These are phyloP conservation scores for Globisporangium lucens DNA, from an alignment of 352 stramenopile species.

Conservation along the genomic window DNA sequence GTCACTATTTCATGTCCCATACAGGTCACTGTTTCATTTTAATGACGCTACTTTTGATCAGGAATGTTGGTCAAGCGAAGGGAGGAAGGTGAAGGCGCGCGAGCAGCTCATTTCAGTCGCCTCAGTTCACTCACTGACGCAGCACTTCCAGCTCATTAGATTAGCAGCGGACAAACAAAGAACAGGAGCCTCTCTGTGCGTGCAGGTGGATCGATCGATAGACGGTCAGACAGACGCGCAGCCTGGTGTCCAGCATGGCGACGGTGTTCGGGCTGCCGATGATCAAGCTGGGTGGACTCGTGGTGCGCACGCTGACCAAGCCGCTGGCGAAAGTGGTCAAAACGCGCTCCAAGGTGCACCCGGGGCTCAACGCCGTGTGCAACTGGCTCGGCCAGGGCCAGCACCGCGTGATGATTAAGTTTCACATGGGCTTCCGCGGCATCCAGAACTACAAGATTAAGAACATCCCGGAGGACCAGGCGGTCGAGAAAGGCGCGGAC, in stretches of 20 bases:
- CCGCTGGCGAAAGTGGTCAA: conserved; percentile 89
- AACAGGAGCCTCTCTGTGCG: not conserved
- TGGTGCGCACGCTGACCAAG: conserved; percentile 82
- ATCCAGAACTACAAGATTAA: conserved; percentile 81
- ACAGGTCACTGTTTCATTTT: not conserved
- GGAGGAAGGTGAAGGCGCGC: not conserved
- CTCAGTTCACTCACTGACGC: not conserved
- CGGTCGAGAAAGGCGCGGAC: conserved; percentile 74
- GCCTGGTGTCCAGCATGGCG: conserved; percentile 1
- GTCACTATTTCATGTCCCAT: not conserved
- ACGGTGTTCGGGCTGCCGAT: conserved; percentile 60
- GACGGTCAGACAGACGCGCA: not conserved
- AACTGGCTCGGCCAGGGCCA: conserved; percentile 58
- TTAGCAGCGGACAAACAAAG: not conserved
- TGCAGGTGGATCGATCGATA: not conserved
- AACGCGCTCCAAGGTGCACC: conserved; percentile 81
- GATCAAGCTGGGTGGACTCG: conserved; percentile 81
- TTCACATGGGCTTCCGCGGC: conserved; percentile 81
- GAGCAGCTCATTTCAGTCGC: not conserved
- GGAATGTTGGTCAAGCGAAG: not conserved
- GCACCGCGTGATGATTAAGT: conserved; percentile 55
- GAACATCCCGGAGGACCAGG: conserved; percentile 61
- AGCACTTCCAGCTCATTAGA: not conserved
- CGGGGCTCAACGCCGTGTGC: conserved; percentile 60
- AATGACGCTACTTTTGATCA: conserved; percentile 1